Base-by-base conservation (phyloP, 306 rosid genomes). In the Mucuna pruriens region DNA sequence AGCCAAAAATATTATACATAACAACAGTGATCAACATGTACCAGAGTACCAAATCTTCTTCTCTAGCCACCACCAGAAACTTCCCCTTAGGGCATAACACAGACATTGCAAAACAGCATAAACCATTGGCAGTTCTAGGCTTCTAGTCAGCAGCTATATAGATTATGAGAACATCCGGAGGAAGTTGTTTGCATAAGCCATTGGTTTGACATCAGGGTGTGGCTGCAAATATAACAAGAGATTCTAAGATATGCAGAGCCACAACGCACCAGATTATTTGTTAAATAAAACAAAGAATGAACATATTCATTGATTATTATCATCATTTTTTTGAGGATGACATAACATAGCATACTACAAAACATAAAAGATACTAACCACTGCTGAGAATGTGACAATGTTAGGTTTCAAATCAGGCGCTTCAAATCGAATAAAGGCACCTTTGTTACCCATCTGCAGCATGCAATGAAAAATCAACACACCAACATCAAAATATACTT, bases 181-280 rank as follows among this genome's bases (percentile, higher is more conserved):
- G 89, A 96, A 96, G 94, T 96, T 94, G 82, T 92, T 96, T 42
- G 99, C 99, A 74, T 96, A 96, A 38, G 97, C 99, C 99, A 96
- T 96, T 17, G 99, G 99, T 89, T 90, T 95, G 51, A 95, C 96
- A 45, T 95, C 96, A 51, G 99, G 99, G 87, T 95, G 99, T 34
- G 98, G 86, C 99, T 95, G 93, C 89, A 85, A 86, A 77, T 77
- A 82, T 48, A 78, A 74, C 71, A 58, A 72, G 2, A 17, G 12
- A 61, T 29, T 61, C 17, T 11, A 12, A 40, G 9, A 54, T 4
- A 25, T 9, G 25, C 34, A 54, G 12, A 29, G 2, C 39, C 33
- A 77, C 25, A 67, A 31, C 62, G 60, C 44, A 62, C 10, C 25
- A 23, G 2, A 62, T 20, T 69, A 44, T 45, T 67, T 48, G 38